A percentile compares a stretch with the other conserved stretches of the same genome.
Evolutionary conservation across 2,329 filamentous ascomycete species (phyloP).

Genomic region (Colletotrichum sansevieriae): DNA sequence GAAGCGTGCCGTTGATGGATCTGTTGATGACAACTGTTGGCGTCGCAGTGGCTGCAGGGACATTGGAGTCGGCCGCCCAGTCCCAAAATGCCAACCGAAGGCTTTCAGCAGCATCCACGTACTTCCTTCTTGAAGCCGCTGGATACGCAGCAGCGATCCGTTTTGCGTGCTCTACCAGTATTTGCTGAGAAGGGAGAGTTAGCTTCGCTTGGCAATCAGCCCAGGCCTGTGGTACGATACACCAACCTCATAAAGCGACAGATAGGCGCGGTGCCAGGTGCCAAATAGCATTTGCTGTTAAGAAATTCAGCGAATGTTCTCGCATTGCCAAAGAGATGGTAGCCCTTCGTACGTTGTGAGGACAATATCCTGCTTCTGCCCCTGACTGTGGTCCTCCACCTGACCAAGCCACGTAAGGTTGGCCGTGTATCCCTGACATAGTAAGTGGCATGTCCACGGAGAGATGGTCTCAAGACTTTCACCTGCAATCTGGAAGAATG

Average conservation of each 20-base stretch:
- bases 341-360: slow-evolving; percentile 36
- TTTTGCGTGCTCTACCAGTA: slow-evolving; percentile 45
- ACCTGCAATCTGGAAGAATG: slow-evolving; percentile 74
- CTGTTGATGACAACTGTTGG: slow-evolving; percentile 56
- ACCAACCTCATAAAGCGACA: slow-evolving; percentile 48
- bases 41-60: slow-evolving; percentile 57
- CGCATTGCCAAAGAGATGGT: neutral
- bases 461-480: slow-evolving; percentile 39
- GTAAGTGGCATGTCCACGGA: neutral
- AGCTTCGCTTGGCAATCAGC: neutral
- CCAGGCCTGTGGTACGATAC: slow-evolving; percentile 40
- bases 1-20: slow-evolving; percentile 50
- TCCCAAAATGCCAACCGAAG: slow-evolving; percentile 68
- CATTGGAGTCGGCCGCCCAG: slow-evolving; percentile 59
- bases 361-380: slow-evolving; percentile 37
- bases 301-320: slow-evolving; percentile 54
- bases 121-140: slow-evolving; percentile 44
- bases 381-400: slow-evolving; percentile 40
- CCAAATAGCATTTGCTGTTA: slow-evolving; percentile 50
- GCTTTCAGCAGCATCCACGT: slow-evolving; percentile 59
- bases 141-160: slow-evolving; percentile 43
- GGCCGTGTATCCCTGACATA: slow-evolving; percentile 70
- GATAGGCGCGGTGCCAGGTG: slow-evolving; percentile 43
- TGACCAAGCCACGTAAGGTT: slow-evolving; percentile 67
- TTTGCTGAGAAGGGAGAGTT: slow-evolving; percentile 43